phyloP scores from a whole-genome alignment of 2,329 filamentous ascomycete genomes.

The Salinomyces thailandicus region DNA sequence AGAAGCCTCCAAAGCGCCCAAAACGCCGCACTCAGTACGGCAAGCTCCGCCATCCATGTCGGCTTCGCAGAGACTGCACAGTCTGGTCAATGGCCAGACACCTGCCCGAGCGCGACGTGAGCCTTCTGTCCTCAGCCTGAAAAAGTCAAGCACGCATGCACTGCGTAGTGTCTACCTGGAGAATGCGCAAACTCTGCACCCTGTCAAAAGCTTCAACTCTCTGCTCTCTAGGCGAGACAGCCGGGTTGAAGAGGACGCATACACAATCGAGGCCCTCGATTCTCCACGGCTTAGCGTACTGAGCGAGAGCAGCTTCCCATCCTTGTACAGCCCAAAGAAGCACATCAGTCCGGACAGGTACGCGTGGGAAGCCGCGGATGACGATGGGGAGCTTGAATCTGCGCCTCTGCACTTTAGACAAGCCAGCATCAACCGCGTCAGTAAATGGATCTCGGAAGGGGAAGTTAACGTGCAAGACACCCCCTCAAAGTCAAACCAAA shows the following conservation, averaged over 20 bases:
- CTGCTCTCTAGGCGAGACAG: slow-evolving; percentile 23
- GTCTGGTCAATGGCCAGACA: slow-evolving; percentile 13
- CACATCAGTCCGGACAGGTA: slow-evolving; percentile 17
- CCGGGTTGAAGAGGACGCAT: slow-evolving; percentile 13
- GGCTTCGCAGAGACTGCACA: slow-evolving; percentile 17
- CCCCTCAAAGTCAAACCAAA: slow-evolving; percentile 21
- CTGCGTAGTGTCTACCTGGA: slow-evolving; percentile 27
- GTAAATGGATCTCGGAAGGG: slow-evolving; percentile 26
- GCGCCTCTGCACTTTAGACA: slow-evolving; percentile 14
- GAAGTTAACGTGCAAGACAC: slow-evolving; percentile 15
- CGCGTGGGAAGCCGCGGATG: slow-evolving; percentile 19
- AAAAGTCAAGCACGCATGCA: slow-evolving; percentile 25
- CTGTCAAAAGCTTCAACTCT: slow-evolving; percentile 28
- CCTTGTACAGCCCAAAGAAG: slow-evolving; percentile 26
- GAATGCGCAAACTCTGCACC: slow-evolving; percentile 18
- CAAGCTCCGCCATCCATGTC: slow-evolving; percentile 11
- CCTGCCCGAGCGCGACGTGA: slow-evolving; percentile 19
- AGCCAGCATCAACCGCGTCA: slow-evolving; percentile 28
- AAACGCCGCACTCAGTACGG: background rate
- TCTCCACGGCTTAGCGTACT: slow-evolving; percentile 27
- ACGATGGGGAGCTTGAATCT: slow-evolving; percentile 7
- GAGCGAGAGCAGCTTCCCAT: slow-evolving; percentile 30
- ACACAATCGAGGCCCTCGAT: slow-evolving; percentile 17
- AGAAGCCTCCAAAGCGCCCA: slow-evolving; percentile 6
- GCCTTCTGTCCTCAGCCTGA: slow-evolving; percentile 22